Evolutionary conservation across 2,329 filamentous ascomycete genomes (phyloP), one percentile per base, ranked within the genome.

Genomic region (Penicillium griseofulvum): DNA sequence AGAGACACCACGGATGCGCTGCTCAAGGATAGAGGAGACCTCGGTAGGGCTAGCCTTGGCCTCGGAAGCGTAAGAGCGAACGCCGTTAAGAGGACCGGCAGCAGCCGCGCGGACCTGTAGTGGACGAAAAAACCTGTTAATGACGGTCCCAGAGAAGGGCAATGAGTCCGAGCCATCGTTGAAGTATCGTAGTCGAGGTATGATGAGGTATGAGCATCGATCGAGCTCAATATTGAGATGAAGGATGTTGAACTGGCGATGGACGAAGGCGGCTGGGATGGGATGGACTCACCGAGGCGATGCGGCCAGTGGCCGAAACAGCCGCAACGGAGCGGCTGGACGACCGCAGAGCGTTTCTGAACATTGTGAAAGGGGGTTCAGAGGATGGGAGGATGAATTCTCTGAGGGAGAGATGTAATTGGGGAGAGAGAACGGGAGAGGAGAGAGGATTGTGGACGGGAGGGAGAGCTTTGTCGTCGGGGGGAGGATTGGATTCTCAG

Each of bases 11-110:
- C 94, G 90, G 76, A 99, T 99, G 81, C 92, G 87, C 87, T 97
- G 93, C 85, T 97, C 94, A 76, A 99, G 90, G 80, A 99, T 97
- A 71, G 93, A 97, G 70, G 94, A 97, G 72, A 97, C 93, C 85
- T 99, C 94, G 73, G 93, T 99, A 71, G 94, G 94, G 59, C 91
- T 80, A 73, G 94, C 91, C 86, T 97, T 97, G 69, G 90, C 89
- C 74, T 96, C 92, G 80, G 87, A 82, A 76, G 91, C 93, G 82
- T 96, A 97, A 80, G 85, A 85, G 81, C 94, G 90, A 78, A 87
- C 79, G 73, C 84, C 82, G 82, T 86, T 88, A 83, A 87, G 81
- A 78, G 84, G 83, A 77, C 85, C 87, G 76, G 91, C 90, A 81
- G 86, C 84, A 83, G 87, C 87, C 83, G 88, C 88, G 86, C 92